Base-by-base conservation (phyloP, 371 early-diverging fungal genomes). In the Mucor lusitanicus region DNA sequence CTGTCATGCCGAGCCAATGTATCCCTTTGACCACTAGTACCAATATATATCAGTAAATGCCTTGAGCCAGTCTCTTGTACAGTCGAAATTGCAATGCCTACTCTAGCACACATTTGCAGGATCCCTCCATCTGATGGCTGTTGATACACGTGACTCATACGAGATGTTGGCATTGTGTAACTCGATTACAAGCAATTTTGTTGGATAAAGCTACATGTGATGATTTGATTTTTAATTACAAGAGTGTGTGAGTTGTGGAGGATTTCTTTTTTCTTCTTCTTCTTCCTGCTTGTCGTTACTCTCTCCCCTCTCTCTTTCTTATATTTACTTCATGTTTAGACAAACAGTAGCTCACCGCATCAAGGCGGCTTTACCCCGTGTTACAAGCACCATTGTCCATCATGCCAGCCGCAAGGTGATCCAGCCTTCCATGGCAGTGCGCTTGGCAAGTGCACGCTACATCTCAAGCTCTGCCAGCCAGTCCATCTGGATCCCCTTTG, bases 401-500 rank as follows among this genome's bases (percentile, higher is more conserved):
- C 46, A 28, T 30, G 50, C 50, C 25, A 50, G 50, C 13, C 11
- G 37, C 37, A 44, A 17, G 33, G 69, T 60, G 12, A 57, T 66
- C 13, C 63, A 59, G 25, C 74, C 74, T 39, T 74, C 70, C 19
- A 67, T 67, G 54, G 76, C 76, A n/a, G 50, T 67, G 37, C 68
- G 65, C 19, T 61, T 67, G 12, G 60, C 71, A 39, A 27, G 69
- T 25, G 60, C 69, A 13, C 76, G 79, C 21, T 60, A 46, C 53
- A 56, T 83, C 30, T 78, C 80, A 15, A 72, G 62, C 8, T 67
- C 74, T 3, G 40, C 68, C 3, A 28, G 61, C 11, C 74, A 73
- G 15, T 21, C 73, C 17, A 74, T 84, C 64, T 80, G 79, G 75
- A 65, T 81, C 21, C 80, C 81, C 15, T 40, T 72, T 33, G 78